Conservation (phyloP, 805 yeast species). For the Candida ascalaphidarum region DNA sequence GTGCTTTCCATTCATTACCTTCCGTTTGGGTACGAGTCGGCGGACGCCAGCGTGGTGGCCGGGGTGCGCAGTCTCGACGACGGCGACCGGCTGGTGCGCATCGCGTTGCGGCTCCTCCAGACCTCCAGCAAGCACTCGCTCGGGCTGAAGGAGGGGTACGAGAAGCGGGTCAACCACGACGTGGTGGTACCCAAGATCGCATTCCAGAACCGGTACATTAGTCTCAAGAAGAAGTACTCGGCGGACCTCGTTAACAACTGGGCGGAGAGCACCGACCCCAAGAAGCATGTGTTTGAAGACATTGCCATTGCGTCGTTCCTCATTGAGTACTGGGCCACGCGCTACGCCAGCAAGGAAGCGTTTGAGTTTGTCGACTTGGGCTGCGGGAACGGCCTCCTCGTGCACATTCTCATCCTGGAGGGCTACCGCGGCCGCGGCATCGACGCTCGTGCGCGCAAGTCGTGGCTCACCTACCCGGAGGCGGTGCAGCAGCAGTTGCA, state of each 20-base stretch:
- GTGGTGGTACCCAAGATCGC: slow-evolving; percentile 71
- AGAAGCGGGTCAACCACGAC: slow-evolving; percentile 84
- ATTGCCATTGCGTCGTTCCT: slow-evolving; percentile 91
- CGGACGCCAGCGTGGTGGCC: slow-evolving; percentile 11
- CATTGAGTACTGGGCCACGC: slow-evolving; percentile 71
- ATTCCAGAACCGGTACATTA: slow-evolving; percentile 76
- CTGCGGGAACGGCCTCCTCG: slow-evolving; percentile 89
- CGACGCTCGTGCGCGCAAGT: slow-evolving; percentile 83
- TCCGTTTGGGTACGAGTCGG: slow-evolving; percentile 38
- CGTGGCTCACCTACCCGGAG: slow-evolving; percentile 76
- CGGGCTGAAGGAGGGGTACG: slow-evolving; percentile 80
- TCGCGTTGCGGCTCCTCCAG: slow-evolving; percentile 69
- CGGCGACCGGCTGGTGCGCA: slow-evolving; percentile 63
- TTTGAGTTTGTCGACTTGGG: slow-evolving; percentile 85
- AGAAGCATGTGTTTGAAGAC: slow-evolving; percentile 94
- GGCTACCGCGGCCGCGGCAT: slow-evolving; percentile 80
- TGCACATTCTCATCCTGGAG: slow-evolving; percentile 64
- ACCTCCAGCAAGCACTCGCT: slow-evolving; percentile 78
- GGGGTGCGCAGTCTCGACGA: slow-evolving; percentile 26
- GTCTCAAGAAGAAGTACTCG: slow-evolving; percentile 76
- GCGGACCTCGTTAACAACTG: slow-evolving; percentile 66
- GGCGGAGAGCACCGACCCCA: slow-evolving; percentile 93
- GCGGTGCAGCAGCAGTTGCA: slow-evolving; percentile 47
- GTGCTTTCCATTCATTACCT: slow-evolving; percentile 66
- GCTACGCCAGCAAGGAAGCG: slow-evolving; percentile 27